Evolutionary conservation across 257 asterid genomes (phyloP).

Genomic region (Capsicum baccatum): DNA sequence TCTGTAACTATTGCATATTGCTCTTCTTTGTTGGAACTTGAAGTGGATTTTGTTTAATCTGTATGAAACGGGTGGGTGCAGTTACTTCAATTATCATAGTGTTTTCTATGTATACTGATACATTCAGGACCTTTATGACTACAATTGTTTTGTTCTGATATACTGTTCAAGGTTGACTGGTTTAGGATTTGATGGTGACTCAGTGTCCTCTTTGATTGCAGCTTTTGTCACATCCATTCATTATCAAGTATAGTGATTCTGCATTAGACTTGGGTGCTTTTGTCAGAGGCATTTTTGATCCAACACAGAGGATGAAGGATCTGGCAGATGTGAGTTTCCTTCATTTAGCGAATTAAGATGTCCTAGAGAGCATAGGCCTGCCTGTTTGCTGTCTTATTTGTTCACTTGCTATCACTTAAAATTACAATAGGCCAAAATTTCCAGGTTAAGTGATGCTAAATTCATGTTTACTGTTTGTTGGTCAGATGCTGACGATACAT

Average conservation of each 20-base stretch:
- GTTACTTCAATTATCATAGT: background rate
- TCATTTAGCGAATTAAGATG: background rate
- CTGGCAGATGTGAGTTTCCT: constrained; percentile 85
- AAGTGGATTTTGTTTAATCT: background rate
- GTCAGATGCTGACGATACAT: constrained; percentile 92
- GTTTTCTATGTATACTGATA: background rate
- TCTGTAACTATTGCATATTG: background rate
- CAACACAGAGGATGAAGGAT: constrained; percentile 87
- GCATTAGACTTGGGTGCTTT: constrained; percentile 79
- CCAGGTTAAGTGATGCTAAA: background rate
- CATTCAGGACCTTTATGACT: background rate
- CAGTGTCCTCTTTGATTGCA: constrained; percentile 41
- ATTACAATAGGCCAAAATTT: background rate
- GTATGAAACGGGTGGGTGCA: background rate
- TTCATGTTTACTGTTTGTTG: constrained; percentile 13
- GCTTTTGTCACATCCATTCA: constrained; percentile 92
- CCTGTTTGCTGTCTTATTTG: constrained; percentile 11
- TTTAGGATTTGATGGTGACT: background rate
- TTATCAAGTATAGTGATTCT: constrained; percentile 61
- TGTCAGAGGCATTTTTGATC: constrained; percentile 83
- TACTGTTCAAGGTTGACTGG: background rate
- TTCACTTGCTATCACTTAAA: background rate
- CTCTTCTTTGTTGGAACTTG: constrained; percentile 3
- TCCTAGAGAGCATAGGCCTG: background rate
- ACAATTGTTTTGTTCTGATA: background rate